Evolutionary conservation across 2,329 filamentous ascomycete genomes (phyloP).

Genomic region (Colletotrichum sp.): DNA sequence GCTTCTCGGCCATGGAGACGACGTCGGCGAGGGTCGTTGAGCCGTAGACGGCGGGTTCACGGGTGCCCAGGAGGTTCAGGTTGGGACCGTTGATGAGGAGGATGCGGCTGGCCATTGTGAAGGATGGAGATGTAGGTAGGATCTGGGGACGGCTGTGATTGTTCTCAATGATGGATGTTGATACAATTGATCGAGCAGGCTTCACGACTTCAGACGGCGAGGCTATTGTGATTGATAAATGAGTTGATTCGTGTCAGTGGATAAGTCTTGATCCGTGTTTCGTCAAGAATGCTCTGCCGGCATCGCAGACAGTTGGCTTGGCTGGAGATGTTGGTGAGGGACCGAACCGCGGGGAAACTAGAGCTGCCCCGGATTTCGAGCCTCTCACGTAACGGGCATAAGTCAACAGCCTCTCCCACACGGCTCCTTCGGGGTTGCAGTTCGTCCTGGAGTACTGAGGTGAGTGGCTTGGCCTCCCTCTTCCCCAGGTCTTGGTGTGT

Average conservation of each 20-base stretch:
- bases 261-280: slow-evolving; percentile 8
- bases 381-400: background rate
- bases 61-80: slow-evolving; percentile 78
- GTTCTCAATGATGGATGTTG: background rate
- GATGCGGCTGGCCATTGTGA: slow-evolving; percentile 50
- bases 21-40: slow-evolving; percentile 70
- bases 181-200: background rate
- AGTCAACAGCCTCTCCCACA: background rate
- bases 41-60: slow-evolving; percentile 78
- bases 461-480: background rate
- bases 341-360: background rate
- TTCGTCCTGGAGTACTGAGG: background rate
- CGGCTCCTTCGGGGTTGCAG: background rate
- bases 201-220: background rate
- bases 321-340: background rate
- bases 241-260: background rate
- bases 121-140: background rate
- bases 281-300: background rate
- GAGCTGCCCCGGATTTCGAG: background rate
- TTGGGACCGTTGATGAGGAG: slow-evolving; percentile 84
- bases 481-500: background rate
- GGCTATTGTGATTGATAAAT: background rate
- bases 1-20: slow-evolving; percentile 49
- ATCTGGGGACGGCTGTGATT: background rate
- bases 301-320: background rate